These are phyloP conservation scores for Fusarium sp. DNA, from an alignment of 2,329 filamentous ascomycete species.

Conservation along the genomic window DNA sequence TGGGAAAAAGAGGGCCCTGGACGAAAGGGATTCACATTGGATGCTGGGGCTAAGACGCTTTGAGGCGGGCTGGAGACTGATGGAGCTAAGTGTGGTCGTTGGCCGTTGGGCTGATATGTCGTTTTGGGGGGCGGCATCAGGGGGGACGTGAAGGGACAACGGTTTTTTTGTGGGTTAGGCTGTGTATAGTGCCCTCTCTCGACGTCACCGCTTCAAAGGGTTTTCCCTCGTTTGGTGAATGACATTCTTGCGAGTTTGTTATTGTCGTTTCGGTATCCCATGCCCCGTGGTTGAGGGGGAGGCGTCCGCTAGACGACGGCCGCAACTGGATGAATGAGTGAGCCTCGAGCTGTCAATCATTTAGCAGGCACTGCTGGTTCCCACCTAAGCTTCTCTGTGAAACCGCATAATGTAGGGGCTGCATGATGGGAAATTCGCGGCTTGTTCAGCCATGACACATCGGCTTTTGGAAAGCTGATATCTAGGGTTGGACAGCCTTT, in stretches of 20 bases:
- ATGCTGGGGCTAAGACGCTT: conserved; percentile 36
- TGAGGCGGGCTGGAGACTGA: conserved; percentile 35
- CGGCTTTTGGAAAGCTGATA: conserved; percentile 20
- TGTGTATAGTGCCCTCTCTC: conserved; percentile 32
- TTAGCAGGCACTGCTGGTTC: conserved; percentile 3
- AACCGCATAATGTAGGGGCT: conserved; percentile 27
- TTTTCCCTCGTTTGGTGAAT: conserved; percentile 24
- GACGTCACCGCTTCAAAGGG: conserved; percentile 31
- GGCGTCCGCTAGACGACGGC: neutral
- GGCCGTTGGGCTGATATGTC: conserved; percentile 44
- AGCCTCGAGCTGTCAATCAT: neutral
- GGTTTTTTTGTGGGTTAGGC: conserved; percentile 46
- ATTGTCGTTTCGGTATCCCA: neutral
- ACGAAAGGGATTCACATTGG: conserved; percentile 33
- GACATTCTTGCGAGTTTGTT: conserved; percentile 5
- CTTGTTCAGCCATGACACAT: conserved; percentile 27
- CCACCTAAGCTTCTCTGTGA: conserved; percentile 27
- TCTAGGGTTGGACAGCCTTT: conserved; percentile 9
- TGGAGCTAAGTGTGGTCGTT: conserved; percentile 37
- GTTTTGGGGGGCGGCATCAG: conserved; percentile 36
- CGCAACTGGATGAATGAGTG: neutral
- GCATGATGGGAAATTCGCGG: conserved; percentile 29
- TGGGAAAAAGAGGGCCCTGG: conserved; percentile 39
- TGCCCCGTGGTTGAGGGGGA: neutral
- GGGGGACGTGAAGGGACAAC: conserved; percentile 41